Base-by-base conservation (phyloP, 2,329 filamentous ascomycete genomes). In the Aspergillus ochraceus region DNA sequence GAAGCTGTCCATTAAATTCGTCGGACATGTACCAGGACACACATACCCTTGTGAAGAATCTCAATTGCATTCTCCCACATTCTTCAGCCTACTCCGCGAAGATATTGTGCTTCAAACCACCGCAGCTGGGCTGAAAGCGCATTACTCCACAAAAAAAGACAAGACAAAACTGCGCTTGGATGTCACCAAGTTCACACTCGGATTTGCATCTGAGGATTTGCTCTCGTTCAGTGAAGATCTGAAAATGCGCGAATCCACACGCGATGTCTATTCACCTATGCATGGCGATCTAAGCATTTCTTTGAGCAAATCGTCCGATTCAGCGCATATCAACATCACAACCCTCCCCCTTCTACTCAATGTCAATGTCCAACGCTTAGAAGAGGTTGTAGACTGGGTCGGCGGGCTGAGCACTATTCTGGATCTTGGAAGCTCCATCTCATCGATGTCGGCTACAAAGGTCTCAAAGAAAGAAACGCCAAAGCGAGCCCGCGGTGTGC, bases 321-420 rank as follows among this genome's bases (percentile, higher is more conserved):
- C 66, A 11, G 69, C 68, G 9, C 75, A 75, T 45, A 64, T 90
- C 17, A 86, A 90, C 32, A 73, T 97, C 14, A 85, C 87, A 55
- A 96, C 92, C 0, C 81, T 96, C 10, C 92, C 93, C 6, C 75
- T 97, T 1, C 86, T 88, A 60, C 74, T 97, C 10, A 85, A 88
- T 58, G 77, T 98, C 46, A 91, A 98, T 70, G 79, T 97, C 17
- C 88, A 89, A 64, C 85, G 86, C 57, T 78, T 98, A 22, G 95
- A 98, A 67, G 92, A 97, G 68, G 91, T 91, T 0, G 87, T 98
- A 60, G 86, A 87, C 58, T 92, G 91, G 83, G 93, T 97, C 75
- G 95, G 95, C 39, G 95, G 95, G 0, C 80, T 99, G 49, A 97
- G 93, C 73, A 92, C 92, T 65, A 89, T 99, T 55, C 80, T 99